phyloP scores from a whole-genome alignment of 371 early-diverging fungal genomes.

The Parasitella parasitica region DNA sequence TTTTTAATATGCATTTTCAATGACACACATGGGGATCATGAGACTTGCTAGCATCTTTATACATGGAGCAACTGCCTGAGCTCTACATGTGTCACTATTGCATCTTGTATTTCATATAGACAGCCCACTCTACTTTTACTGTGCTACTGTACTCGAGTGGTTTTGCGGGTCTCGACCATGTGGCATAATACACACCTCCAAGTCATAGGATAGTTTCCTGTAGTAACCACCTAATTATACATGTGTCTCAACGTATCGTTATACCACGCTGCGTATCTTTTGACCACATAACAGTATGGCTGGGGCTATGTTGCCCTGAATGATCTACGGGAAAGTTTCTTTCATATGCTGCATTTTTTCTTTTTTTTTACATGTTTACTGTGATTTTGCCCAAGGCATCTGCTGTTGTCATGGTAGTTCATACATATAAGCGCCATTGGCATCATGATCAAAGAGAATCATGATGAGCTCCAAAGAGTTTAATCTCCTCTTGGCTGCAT shows the following conservation, averaged over 20 bases:
- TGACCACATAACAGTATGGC: not conserved
- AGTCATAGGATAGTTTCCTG: not conserved
- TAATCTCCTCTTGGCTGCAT: too few relatives aligned
- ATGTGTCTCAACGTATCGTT: not conserved
- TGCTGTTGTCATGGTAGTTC: too few relatives aligned
- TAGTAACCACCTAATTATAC: too few relatives aligned
- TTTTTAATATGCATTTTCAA: not conserved
- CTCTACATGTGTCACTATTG: not conserved
- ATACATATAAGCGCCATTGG: too few relatives aligned
- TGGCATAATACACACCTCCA: not conserved
- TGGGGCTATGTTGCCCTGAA: not conserved
- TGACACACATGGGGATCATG: not conserved
- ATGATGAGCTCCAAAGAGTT: too few relatives aligned
- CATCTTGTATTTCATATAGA: too few relatives aligned
- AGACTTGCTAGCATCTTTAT: not conserved
- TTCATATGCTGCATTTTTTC: not conserved
- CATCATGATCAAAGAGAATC: too few relatives aligned
- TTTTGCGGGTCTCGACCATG: not conserved
- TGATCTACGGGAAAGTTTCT: not conserved
- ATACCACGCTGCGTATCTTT: not conserved
- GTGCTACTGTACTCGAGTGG: too few relatives aligned
- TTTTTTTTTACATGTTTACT: too few relatives aligned
- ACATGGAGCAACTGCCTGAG: not conserved
- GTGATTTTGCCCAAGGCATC: too few relatives aligned
- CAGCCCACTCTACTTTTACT: too few relatives aligned